Percentiles rank a stretch among this genome's conserved stretches.
Conservation (phyloP, 2,329 filamentous ascomycete genomes). For the Fusarium nanum region DNA sequence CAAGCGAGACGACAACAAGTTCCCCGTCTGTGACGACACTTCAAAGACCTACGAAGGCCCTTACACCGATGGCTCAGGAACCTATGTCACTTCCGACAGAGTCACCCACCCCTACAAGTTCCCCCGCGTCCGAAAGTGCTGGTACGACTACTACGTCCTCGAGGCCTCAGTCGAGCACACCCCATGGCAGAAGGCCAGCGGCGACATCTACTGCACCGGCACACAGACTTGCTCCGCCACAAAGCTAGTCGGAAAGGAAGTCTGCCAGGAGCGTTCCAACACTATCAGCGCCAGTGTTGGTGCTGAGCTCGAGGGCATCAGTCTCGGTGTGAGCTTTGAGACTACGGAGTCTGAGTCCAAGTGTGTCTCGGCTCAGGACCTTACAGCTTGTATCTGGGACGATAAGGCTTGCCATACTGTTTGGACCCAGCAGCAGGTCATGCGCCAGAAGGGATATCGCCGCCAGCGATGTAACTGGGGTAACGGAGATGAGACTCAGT, state of each 20-base stretch:
- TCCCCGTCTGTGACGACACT: neutral
- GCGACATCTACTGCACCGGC: constrained; percentile 15
- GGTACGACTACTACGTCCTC: constrained; percentile 18
- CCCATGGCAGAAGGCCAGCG: constrained; percentile 10
- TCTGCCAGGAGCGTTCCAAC: constrained; percentile 6
- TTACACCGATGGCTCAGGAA: constrained; percentile 3
- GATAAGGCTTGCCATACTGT: constrained; percentile 16
- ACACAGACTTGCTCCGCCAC: constrained; percentile 8
- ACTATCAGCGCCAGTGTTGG: constrained; percentile 1
- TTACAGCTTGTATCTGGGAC: constrained; percentile 8
- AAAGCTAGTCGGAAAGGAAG: constrained; percentile 1
- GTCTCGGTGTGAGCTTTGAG: neutral
- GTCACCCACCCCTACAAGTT: constrained; percentile 16
- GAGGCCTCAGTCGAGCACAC: constrained; percentile 7
- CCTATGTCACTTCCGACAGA: constrained; percentile 10
- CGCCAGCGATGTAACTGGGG: constrained; percentile 11
- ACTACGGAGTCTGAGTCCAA: neutral
- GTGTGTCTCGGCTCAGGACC: constrained; percentile 8
- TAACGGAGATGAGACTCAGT: constrained; percentile 7
- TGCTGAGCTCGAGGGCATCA: neutral
- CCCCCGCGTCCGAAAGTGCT: constrained; percentile 14
- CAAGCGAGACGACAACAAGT: neutral
- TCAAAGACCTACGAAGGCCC: constrained; percentile 1
- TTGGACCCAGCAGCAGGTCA: constrained; percentile 22
- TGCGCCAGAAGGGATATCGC: constrained; percentile 12